A percentile compares a stretch with the other conserved stretches of the same genome.
These are phyloP conservation scores for Colletotrichum limetticola DNA, from an alignment of 2,329 filamentous ascomycete species.

Conservation along the genomic window DNA sequence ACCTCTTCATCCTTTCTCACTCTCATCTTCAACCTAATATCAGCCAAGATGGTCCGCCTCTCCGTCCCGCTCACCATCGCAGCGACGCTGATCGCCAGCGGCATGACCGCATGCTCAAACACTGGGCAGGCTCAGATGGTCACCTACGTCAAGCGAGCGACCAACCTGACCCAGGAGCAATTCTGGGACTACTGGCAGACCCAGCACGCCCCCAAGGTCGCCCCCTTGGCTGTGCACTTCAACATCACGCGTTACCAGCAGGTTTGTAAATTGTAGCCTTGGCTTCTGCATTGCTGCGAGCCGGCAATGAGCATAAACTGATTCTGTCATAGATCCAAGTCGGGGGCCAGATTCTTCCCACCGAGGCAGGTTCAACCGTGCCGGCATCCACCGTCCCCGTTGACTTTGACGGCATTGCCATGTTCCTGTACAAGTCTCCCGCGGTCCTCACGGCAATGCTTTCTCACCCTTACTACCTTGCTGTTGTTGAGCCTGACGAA, in stretches of 20 bases:
- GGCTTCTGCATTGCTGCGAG: neutral
- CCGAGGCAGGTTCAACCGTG: slow-evolving; percentile 31
- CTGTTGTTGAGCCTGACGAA: slow-evolving; percentile 44
- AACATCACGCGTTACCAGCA: slow-evolving; percentile 44
- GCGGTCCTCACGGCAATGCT: slow-evolving; percentile 40
- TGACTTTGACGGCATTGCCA: slow-evolving; percentile 44
- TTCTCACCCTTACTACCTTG: slow-evolving; percentile 42
- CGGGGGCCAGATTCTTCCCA: slow-evolving; percentile 41
- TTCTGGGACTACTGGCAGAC: slow-evolving; percentile 46
- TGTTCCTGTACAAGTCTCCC: slow-evolving; percentile 42
- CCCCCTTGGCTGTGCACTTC: slow-evolving; percentile 40
- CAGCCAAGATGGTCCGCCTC: slow-evolving; percentile 18
- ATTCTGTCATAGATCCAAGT: slow-evolving; percentile 38
- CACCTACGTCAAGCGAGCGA: slow-evolving; percentile 43
- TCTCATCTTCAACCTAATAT: neutral
- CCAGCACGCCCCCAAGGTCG: slow-evolving; percentile 43
- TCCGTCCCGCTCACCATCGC: slow-evolving; percentile 1
- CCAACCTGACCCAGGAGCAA: slow-evolving; percentile 39
- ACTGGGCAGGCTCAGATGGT: slow-evolving; percentile 42
- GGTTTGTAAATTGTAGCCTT: slow-evolving; percentile 27
- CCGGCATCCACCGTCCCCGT: slow-evolving; percentile 38
- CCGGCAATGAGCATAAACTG: neutral
- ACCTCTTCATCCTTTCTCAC: neutral
- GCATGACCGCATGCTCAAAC: slow-evolving; percentile 46
- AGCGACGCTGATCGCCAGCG: slow-evolving; percentile 6